These are phyloP conservation scores for Globisporangium rhizosaccharum DNA, from an alignment of 352 stramenopile species.

Conservation along the genomic window DNA sequence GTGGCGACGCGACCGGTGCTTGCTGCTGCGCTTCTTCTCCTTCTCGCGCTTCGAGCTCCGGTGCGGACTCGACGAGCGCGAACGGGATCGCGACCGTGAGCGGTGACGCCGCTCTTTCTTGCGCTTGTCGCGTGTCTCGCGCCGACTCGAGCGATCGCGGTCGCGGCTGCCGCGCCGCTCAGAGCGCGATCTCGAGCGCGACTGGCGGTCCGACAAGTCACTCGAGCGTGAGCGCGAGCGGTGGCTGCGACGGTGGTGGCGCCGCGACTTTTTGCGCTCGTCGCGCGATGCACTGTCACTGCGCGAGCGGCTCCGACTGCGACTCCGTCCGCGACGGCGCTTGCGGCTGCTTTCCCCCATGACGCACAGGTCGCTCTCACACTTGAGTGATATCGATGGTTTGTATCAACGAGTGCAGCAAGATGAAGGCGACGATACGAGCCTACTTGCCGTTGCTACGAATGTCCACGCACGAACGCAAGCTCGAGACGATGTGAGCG, in stretches of 20 bases:
- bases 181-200: constrained; percentile 37
- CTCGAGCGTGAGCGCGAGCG: constrained; percentile 24
- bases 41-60: constrained; percentile 23
- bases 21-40: constrained; percentile 13
- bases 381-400: not conserved
- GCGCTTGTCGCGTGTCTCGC: constrained; percentile 6
- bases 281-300: constrained; percentile 17
- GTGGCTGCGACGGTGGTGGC: constrained; percentile 18
- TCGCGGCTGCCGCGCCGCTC: constrained; percentile 5
- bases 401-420: not conserved
- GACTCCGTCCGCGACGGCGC: constrained; percentile 21
- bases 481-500: not conserved
- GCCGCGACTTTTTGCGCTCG: constrained; percentile 18
- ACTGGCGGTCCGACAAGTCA: constrained; percentile 23
- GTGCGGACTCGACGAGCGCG: constrained; percentile 9
- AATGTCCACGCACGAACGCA: not conserved
- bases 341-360: constrained; percentile 22
- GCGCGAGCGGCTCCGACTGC: constrained; percentile 11
- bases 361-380: not conserved
- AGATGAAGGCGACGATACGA: no score
- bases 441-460: no score
- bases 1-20: constrained; percentile 7
- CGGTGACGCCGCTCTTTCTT: constrained; percentile 11
- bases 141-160: constrained; percentile 10
- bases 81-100: constrained; percentile 17